These are phyloP conservation scores for Haematococcus sp. DNA, from an alignment of 139 green algal genomes.

Conservation along the genomic window DNA sequence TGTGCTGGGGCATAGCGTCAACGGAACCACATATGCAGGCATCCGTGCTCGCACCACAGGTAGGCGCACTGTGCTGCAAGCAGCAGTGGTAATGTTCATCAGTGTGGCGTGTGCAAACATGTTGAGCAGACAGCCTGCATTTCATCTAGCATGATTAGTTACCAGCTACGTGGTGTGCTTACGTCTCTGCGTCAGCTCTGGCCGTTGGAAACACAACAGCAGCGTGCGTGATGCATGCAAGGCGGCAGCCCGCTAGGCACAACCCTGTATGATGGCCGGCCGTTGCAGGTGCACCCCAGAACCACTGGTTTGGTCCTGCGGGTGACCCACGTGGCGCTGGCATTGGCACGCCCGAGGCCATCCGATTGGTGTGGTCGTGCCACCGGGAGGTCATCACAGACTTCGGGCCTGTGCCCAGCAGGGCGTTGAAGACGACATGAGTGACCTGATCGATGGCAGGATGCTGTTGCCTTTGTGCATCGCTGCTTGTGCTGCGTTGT, in stretches of 20 bases:
- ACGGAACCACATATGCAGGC: conserved; percentile 95
- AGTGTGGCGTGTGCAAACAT: no score
- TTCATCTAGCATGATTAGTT: no score
- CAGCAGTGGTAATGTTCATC: no score
- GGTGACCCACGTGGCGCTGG: conserved; percentile 90
- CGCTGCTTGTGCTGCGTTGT: no score
- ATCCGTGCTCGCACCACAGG: conserved; percentile 86
- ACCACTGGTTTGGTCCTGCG: conserved; percentile 98
- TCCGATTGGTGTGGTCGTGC: conserved; percentile 92
- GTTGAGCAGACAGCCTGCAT: no score
- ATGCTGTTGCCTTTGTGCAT: no score
- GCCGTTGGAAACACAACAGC: no score
- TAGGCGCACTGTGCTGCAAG: conserved; percentile 9
- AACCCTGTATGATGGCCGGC: background rate
- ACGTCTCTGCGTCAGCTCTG: no score
- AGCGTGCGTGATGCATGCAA: no score
- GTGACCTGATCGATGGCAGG: background rate
- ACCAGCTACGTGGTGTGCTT: no score
- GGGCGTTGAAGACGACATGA: conserved; percentile 19
- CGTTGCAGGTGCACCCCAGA: conserved; percentile 87
- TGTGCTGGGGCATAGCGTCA: conserved; percentile 92
- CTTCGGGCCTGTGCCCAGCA: conserved; percentile 53
- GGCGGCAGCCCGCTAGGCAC: no score
- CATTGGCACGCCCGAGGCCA: conserved; percentile 96
- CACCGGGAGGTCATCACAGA: conserved; percentile 89